Conservation (phyloP, 192 early-diverging fungal species). For the Haplosporangium gracile region DNA sequence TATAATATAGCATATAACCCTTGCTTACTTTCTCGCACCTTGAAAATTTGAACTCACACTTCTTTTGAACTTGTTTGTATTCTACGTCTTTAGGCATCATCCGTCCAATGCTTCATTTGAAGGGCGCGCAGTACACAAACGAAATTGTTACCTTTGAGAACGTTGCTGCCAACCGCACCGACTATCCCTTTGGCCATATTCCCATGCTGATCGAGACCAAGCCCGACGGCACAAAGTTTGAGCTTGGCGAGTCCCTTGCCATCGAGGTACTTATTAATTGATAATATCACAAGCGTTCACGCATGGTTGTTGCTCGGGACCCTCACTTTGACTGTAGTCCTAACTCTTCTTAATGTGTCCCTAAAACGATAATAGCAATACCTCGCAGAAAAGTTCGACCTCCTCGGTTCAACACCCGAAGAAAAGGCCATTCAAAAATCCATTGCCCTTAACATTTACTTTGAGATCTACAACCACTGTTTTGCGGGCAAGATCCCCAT, state of each 20-base stretch:
- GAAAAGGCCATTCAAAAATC: conserved; percentile 31
- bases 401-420: conserved; percentile 31
- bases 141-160: conserved; percentile 18
- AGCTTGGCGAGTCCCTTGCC: conserved; percentile 37
- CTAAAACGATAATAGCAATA: conserved; percentile 23
- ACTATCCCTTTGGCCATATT: conserved; percentile 41
- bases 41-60: no score
- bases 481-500: conserved; percentile 13
- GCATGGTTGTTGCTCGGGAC: neutral
- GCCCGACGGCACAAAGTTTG: conserved; percentile 35
- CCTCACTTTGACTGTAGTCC: neutral
- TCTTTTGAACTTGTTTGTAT: neutral
- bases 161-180: conserved; percentile 19
- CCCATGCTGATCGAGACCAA: conserved; percentile 33
- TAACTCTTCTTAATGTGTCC: neutral
- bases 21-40: neutral
- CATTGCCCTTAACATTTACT: conserved; percentile 36
- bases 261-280: conserved; percentile 29
- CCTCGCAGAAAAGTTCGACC: conserved; percentile 41
- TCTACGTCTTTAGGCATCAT: conserved; percentile 3
- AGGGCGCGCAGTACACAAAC: conserved; percentile 35
- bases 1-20: neutral
- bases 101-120: conserved; percentile 28
- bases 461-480: conserved; percentile 25
- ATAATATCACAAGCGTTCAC: neutral